Evolutionary conservation across 176 grass and related monocot genomes (phyloP).

Genomic region (Thalia dealbata): DNA sequence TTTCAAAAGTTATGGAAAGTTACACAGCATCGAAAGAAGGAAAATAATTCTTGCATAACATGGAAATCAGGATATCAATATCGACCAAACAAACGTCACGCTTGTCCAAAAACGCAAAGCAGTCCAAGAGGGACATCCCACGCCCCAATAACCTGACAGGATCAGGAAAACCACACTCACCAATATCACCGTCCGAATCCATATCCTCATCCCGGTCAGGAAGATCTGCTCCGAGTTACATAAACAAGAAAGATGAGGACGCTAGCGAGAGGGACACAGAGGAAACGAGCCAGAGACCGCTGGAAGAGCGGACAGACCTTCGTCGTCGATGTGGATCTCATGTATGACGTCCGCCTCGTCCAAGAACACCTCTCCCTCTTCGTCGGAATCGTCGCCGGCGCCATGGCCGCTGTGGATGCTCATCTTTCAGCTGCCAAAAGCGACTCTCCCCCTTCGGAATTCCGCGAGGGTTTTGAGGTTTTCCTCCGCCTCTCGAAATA

Average conservation of each 20-base stretch:
- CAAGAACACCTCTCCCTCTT: constrained; percentile 52
- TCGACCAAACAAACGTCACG: neutral
- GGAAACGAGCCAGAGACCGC: neutral
- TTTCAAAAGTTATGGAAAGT: no score
- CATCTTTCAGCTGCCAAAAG: constrained; percentile 16
- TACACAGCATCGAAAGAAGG: neutral
- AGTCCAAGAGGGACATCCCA: neutral
- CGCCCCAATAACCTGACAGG: neutral
- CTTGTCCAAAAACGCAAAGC: no score
- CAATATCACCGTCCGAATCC: constrained; percentile 21
- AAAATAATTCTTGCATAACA: neutral
- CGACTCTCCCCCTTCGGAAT: no score
- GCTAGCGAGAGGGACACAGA: neutral
- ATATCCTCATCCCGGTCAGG: constrained; percentile 41
- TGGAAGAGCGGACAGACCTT: constrained; percentile 19
- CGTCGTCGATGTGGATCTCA: constrained; percentile 50
- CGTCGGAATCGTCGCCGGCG: constrained; percentile 19
- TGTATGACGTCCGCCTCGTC: constrained; percentile 60
- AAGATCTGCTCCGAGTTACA: constrained; percentile 30
- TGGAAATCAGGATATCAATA: neutral
- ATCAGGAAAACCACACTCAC: constrained; percentile 10
- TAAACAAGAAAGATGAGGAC: neutral
- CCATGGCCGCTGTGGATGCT: constrained; percentile 25
- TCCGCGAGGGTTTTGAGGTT: neutral
- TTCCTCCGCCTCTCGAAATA: neutral